Conservation (phyloP, 495 filamentous ascomycete species). For the Penicillium steckii region DNA sequence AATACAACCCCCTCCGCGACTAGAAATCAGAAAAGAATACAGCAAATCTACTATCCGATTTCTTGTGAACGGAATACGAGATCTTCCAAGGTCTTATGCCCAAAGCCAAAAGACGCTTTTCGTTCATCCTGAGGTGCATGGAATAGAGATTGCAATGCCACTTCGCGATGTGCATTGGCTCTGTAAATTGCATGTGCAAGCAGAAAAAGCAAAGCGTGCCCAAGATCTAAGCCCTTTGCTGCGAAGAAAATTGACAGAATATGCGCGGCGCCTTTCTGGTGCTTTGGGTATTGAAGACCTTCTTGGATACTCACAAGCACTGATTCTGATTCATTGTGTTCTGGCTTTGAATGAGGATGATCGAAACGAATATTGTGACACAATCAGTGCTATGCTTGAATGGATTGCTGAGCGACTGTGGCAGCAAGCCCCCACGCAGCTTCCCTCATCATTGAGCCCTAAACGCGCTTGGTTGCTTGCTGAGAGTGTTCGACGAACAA, state of each 20-base stretch:
- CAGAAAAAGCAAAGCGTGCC: neutral
- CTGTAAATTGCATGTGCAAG: conserved; percentile 22
- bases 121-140: conserved; percentile 40
- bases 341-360: conserved; percentile 28
- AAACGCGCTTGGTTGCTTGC: conserved; percentile 46
- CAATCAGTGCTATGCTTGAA: conserved; percentile 20
- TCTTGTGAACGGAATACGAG: conserved; percentile 20
- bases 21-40: conserved; percentile 32
- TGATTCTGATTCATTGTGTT: conserved; percentile 39
- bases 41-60: conserved; percentile 18
- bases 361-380: conserved; percentile 18
- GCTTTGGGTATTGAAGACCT: conserved; percentile 33
- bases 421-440: conserved; percentile 25
- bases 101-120: conserved; percentile 26
- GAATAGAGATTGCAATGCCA: conserved; percentile 19
- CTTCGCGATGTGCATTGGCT: conserved; percentile 26
- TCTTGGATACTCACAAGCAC: conserved; percentile 33
- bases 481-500: conserved; percentile 44
- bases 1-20: conserved; percentile 8
- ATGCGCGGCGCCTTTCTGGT: conserved; percentile 13
- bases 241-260: conserved; percentile 21
- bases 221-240: conserved; percentile 21
- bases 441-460: conserved; percentile 23
- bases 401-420: conserved; percentile 20
- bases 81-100: conserved; percentile 19